These are phyloP conservation scores for Colletotrichum liaoningense DNA, from an alignment of 2,329 filamentous ascomycete species.

Conservation along the genomic window DNA sequence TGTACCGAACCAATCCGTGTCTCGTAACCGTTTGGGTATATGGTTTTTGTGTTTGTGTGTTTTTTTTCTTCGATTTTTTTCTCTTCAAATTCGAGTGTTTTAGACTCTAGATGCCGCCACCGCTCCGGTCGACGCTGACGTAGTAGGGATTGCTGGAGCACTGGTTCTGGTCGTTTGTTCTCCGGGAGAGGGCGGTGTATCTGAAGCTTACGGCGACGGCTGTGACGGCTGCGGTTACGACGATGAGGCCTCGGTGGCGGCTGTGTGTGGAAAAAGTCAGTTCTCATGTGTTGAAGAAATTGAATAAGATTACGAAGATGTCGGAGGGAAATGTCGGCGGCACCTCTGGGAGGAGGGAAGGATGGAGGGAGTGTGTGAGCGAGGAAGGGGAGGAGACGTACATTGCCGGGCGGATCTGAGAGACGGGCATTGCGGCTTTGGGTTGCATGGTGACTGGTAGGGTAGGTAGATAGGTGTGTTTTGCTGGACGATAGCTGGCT, in stretches of 20 bases:
- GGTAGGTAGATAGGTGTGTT: not conserved
- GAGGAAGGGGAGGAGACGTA: conserved; percentile 39
- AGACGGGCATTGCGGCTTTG: conserved; percentile 25
- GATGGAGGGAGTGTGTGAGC: conserved; percentile 35
- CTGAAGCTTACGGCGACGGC: conserved; percentile 43
- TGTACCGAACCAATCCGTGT: not conserved
- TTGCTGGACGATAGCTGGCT: not conserved
- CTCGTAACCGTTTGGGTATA: not conserved
- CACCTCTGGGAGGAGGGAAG: no score
- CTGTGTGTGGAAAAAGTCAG: conserved; percentile 36
- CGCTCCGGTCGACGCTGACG: conserved; percentile 64
- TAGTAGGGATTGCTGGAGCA: conserved; percentile 51
- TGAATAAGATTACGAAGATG: not conserved
- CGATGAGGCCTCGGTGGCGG: conserved; percentile 51
- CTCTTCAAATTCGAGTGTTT: no score
- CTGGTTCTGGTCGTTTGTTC: conserved; percentile 57
- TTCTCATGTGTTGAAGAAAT: no score
- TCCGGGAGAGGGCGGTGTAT: conserved; percentile 50
- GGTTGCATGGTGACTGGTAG: not conserved
- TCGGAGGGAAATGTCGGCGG: not conserved
- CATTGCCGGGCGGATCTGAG: conserved; percentile 33
- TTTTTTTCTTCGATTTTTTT: conserved; percentile 5
- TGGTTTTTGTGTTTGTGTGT: not conserved
- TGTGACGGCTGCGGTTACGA: conserved; percentile 46
- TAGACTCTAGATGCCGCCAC: conserved; percentile 54